A percentile compares a stretch with the other conserved stretches of the same genome.
Evolutionary conservation across 2,329 filamentous ascomycete species (phyloP).

Genomic region (Capronia coronata): DNA sequence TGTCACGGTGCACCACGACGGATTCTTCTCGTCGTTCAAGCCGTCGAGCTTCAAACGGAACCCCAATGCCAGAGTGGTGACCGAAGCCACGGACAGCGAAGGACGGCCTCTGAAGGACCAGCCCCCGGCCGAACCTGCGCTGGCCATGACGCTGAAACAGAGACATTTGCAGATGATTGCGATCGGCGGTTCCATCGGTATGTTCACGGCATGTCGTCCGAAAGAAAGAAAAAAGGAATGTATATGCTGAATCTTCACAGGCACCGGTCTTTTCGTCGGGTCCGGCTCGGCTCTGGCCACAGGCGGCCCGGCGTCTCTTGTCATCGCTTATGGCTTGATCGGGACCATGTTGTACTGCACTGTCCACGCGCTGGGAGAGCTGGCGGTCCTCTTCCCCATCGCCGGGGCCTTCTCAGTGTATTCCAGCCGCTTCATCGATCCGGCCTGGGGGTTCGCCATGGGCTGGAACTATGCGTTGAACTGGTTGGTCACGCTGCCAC

Average conservation of each 20-base stretch:
- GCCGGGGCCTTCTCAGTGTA: slow-evolving; percentile 87
- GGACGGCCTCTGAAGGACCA: slow-evolving; percentile 29
- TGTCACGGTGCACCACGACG: slow-evolving; percentile 7
- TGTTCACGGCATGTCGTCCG: slow-evolving; percentile 17
- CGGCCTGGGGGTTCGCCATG: slow-evolving; percentile 46
- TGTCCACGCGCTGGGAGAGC: slow-evolving; percentile 81
- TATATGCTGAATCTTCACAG: neutral
- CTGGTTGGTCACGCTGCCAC: slow-evolving; percentile 22
- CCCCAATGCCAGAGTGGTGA: slow-evolving; percentile 19
- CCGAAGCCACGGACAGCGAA: slow-evolving; percentile 7
- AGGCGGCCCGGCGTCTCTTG: slow-evolving; percentile 69
- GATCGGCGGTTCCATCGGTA: slow-evolving; percentile 26
- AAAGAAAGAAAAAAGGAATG: neutral
- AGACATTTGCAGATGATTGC: slow-evolving; percentile 27
- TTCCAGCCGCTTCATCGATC: slow-evolving; percentile 87
- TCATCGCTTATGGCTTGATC: slow-evolving; percentile 71
- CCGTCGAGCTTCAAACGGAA: slow-evolving; percentile 28
- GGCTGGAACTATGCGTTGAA: slow-evolving; percentile 40
- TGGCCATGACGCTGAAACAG: slow-evolving; percentile 22
- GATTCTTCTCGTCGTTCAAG: slow-evolving; percentile 28
- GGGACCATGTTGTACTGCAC: slow-evolving; percentile 86
- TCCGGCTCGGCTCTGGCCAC: slow-evolving; percentile 63
- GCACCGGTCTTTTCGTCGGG: slow-evolving; percentile 45
- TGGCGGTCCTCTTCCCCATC: slow-evolving; percentile 82
- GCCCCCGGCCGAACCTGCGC: slow-evolving; percentile 26